phyloP scores from a whole-genome alignment of 2,329 filamentous ascomycete species.

The Fusarium beomiforme region DNA sequence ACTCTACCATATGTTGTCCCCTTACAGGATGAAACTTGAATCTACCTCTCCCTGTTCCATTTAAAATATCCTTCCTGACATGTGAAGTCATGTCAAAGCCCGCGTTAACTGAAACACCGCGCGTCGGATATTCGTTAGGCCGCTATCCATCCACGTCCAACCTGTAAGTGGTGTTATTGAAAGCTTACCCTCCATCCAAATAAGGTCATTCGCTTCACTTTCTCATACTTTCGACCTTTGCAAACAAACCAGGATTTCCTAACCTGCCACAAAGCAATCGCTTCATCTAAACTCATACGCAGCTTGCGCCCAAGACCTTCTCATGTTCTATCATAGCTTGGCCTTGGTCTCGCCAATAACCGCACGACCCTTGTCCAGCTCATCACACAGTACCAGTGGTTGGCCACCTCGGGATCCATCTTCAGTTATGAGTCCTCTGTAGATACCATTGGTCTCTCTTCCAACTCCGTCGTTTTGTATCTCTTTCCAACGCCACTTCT shows the following conservation, averaged over 20 bases:
- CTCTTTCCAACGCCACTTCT: slow-evolving; percentile 72
- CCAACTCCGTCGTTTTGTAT: slow-evolving; percentile 53
- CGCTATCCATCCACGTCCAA: slow-evolving; percentile 11
- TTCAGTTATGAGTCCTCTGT: slow-evolving; percentile 56
- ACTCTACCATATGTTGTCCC: neutral
- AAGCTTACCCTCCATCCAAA: slow-evolving; percentile 13
- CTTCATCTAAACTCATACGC: slow-evolving; percentile 16
- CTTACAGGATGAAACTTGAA: neutral
- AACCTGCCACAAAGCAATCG: slow-evolving; percentile 22
- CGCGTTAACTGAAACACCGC: slow-evolving; percentile 15
- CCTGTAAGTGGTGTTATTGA: slow-evolving; percentile 6
- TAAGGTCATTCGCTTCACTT: slow-evolving; percentile 5
- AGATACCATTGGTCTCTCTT: slow-evolving; percentile 49
- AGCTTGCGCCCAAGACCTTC: slow-evolving; percentile 5
- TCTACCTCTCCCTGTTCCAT: neutral
- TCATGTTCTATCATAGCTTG: slow-evolving; percentile 41
- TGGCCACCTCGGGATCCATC: slow-evolving; percentile 64
- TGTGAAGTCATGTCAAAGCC: neutral
- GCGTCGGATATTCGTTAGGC: slow-evolving; percentile 25
- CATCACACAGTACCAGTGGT: slow-evolving; percentile 57
- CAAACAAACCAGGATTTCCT: slow-evolving; percentile 1
- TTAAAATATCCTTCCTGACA: neutral
- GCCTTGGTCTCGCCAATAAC: slow-evolving; percentile 29
- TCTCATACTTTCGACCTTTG: neutral
- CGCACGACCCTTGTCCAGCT: slow-evolving; percentile 48